Evolutionary conservation across 371 early-diverging fungal genomes (phyloP).

Genomic region (Mortierella sp.): DNA sequence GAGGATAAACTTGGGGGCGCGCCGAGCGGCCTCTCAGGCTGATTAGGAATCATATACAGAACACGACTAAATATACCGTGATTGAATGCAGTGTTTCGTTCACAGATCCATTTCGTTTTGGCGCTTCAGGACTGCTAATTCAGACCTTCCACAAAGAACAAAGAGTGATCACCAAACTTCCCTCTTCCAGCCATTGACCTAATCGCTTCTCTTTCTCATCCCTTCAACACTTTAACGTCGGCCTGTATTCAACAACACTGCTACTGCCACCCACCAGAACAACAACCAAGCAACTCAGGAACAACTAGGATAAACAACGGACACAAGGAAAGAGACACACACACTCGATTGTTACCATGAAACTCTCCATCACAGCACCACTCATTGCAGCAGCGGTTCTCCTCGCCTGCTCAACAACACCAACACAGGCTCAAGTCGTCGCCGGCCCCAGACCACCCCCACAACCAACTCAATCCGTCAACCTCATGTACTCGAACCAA

Average conservation of each 20-base stretch:
- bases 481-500: constrained; percentile 25
- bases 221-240: too few relatives aligned
- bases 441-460: constrained; percentile 17
- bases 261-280: background rate
- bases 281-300: background rate
- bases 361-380: constrained; percentile 15
- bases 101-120: too few relatives aligned
- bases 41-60: background rate
- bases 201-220: background rate
- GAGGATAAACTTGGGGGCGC: too few relatives aligned
- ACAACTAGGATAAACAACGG: background rate
- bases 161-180: background rate
- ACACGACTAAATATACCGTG: background rate
- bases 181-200: background rate
- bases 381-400: constrained; percentile 10
- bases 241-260: background rate
- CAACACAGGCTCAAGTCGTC: constrained; percentile 15
- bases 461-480: constrained; percentile 16
- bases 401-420: constrained; percentile 7
- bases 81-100: too few relatives aligned
- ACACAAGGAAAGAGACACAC: background rate
- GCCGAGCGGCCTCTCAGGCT: too few relatives aligned
- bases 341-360: constrained; percentile 14
- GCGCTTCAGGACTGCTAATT: too few relatives aligned
- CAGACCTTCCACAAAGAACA: too few relatives aligned